Conservation (phyloP, 2,329 filamentous ascomycete genomes). For the Thielaviopsis ethacetica region DNA sequence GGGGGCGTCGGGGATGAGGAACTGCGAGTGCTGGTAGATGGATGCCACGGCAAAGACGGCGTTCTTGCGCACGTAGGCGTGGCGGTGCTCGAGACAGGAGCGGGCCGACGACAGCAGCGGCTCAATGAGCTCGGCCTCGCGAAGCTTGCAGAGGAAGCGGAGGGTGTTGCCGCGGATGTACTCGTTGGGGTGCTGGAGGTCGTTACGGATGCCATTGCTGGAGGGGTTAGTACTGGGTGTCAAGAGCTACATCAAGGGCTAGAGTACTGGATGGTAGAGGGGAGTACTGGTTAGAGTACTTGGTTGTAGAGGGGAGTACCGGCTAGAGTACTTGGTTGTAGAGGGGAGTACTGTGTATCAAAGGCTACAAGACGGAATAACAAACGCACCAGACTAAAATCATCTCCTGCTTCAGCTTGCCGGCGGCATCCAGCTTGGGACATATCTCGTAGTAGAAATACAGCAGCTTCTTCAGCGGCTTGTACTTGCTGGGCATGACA, state of each 20-base stretch:
- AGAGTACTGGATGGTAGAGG: too few relatives aligned
- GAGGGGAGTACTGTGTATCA: too few relatives aligned
- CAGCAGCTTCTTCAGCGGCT: constrained; percentile 89
- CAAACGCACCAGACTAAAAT: constrained; percentile 75
- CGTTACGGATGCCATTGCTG: constrained; percentile 95
- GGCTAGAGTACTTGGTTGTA: too few relatives aligned
- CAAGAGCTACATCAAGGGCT: too few relatives aligned
- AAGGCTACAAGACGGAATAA: background rate
- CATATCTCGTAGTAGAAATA: constrained; percentile 99
- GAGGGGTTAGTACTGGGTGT: too few relatives aligned
- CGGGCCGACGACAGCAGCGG: constrained; percentile 85
- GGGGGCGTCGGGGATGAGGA: constrained; percentile 85
- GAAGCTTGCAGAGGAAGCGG: constrained; percentile 90
- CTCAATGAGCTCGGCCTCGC: constrained; percentile 90
- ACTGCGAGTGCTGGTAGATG: constrained; percentile 79
- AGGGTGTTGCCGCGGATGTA: constrained; percentile 97
- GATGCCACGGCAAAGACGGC: constrained; percentile 89
- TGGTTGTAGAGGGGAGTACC: too few relatives aligned
- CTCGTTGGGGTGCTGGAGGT: constrained; percentile 94
- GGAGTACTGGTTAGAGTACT: too few relatives aligned
- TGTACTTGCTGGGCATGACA: constrained; percentile 97
- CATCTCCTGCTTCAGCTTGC: constrained; percentile 99
- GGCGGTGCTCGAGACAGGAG: constrained; percentile 84
- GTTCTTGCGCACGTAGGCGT: constrained; percentile 96
- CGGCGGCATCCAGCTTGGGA: constrained; percentile 78